These are phyloP conservation scores for Ustilago trichophora DNA, from an alignment of 1,284 basidiomycete genomes.

Conservation along the genomic window DNA sequence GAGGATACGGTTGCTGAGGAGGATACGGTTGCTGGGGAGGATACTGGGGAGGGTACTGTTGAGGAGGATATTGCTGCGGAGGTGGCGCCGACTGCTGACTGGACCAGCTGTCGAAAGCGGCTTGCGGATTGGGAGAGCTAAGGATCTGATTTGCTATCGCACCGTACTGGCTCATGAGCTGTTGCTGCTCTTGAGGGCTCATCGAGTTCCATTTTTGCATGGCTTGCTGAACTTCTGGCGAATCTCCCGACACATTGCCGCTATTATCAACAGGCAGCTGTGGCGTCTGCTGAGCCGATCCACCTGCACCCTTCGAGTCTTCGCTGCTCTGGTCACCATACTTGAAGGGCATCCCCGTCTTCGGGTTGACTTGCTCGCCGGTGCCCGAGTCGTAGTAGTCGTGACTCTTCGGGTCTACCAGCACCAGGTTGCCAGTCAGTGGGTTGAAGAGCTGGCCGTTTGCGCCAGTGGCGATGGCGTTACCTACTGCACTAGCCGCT, in stretches of 20 bases:
- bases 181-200: conserved; percentile 37
- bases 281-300: not conserved
- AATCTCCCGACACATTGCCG: conserved; percentile 12
- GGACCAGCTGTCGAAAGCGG: conserved; percentile 22
- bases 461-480: conserved; percentile 32
- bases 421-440: conserved; percentile 21
- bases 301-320: not conserved
- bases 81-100: no score
- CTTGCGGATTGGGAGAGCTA: conserved; percentile 27
- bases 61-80: no score
- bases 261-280: conserved; percentile 14
- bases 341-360: conserved; percentile 35
- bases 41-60: no score
- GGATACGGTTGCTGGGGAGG: no score
- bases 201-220: conserved; percentile 26
- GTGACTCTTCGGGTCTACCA: conserved; percentile 22
- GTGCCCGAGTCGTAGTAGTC: conserved; percentile 34
- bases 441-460: conserved; percentile 44
- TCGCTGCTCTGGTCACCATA: conserved; percentile 5
- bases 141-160: conserved; percentile 16
- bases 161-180: conserved; percentile 23
- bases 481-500: conserved; percentile 27
- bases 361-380: conserved; percentile 27
- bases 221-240: conserved; percentile 22
- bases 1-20: no score